Base-by-base conservation (phyloP, 78 protist genomes). In the Guillardia theta region DNA sequence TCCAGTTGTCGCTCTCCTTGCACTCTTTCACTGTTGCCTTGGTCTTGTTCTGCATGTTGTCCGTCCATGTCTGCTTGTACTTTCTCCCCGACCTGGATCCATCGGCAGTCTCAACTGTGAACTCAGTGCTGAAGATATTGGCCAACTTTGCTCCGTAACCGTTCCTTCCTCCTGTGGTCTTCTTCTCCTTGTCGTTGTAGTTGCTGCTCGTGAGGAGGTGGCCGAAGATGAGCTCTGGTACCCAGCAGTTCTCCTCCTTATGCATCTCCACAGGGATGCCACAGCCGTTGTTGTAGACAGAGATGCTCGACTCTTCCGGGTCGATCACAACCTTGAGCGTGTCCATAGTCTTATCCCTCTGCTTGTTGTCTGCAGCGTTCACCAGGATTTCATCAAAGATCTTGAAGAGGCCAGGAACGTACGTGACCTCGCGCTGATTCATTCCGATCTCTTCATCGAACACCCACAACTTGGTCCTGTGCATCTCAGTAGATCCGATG, bases 361-460 rank as follows among this genome's bases (percentile, higher is more conserved):
- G 98, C 95, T 97, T 97, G 97, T 99, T 97, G 96, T 99, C 99
- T 3, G 99, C 98, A 2, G 99, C 99, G 94, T 99, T 99, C 93
- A 99, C 99, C 19, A 99, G 96, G 48, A 99, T 98, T 90, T 99
- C 99, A 64, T 99, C 99, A 70, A 99, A 99, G 41, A 99, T 98
- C 98, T 99, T 99, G 96, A 93, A 97, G 39, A 99, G 96, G 33
- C 99, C 99, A 0, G 99, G 99, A 0, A 96, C 98, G 88, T 78
- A 99, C 27, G 95, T 88, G 33, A 98, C 93, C 44, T 87, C 45
- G 36, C 98, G 93, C 64, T 54, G 87, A 22, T 3, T 47, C 93
- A 96, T 90, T 36, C 45, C 64, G 19, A 46, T 39, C 0, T 12
- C 94, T 5, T 0, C 15, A 43, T 95, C 95, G 64, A 44, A 92